Percentiles rank a stretch among this genome's conserved stretches.
Evolutionary conservation across 108 stramenopile genomes (phyloP).

Genomic region (Skeletonema potamos): DNA sequence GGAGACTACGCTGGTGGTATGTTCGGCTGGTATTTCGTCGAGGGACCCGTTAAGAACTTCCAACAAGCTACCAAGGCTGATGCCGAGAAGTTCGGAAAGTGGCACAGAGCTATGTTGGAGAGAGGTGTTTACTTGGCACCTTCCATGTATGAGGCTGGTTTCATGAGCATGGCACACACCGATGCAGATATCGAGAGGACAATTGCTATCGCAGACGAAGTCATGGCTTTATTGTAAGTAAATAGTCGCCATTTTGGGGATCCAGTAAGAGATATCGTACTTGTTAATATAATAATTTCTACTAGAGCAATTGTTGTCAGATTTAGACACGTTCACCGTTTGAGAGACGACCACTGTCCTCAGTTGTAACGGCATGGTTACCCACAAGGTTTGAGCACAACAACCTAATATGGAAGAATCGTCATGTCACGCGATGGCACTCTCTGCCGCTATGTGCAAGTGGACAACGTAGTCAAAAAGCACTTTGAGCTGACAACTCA

Average conservation of each 20-base stretch:
- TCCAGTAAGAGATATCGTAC: background rate
- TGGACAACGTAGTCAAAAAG: background rate
- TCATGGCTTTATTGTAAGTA: constrained; percentile 84
- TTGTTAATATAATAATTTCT: constrained; percentile 1
- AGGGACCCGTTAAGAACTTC: constrained; percentile 95
- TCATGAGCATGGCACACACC: constrained; percentile 96
- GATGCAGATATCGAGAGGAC: constrained; percentile 96
- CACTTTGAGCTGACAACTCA: background rate
- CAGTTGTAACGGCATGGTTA: background rate
- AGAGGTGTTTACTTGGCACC: constrained; percentile 97
- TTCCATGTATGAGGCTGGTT: constrained; percentile 97
- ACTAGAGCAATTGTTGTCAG: background rate
- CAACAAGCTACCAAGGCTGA: constrained; percentile 90
- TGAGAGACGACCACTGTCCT: background rate
- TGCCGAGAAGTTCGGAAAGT: constrained; percentile 92
- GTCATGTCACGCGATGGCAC: background rate
- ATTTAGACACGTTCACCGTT: no score
- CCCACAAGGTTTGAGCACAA: background rate
- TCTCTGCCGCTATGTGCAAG: background rate
- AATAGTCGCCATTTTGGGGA: background rate
- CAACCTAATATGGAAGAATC: background rate
- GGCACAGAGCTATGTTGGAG: constrained; percentile 98
- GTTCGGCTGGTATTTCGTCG: constrained; percentile 98
- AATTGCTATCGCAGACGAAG: constrained; percentile 96
- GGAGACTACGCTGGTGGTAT: constrained; percentile 94